Evolutionary conservation across 2,329 filamentous ascomycete species (phyloP).

Genomic region (Chrysoporthe puriensis): DNA sequence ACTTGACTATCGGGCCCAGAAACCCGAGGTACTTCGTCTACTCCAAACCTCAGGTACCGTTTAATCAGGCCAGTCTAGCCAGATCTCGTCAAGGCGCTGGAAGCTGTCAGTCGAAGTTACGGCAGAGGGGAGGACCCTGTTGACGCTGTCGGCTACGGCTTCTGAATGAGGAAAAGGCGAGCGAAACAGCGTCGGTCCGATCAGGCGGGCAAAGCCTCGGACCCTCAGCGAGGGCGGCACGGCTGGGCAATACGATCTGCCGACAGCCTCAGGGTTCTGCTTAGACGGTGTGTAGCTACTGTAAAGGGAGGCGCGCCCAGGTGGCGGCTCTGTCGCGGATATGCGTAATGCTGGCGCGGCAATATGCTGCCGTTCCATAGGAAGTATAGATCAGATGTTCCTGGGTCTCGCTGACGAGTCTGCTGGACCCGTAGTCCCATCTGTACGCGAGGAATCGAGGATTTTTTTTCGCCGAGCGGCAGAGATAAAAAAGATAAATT

Average conservation of each 20-base stretch:
- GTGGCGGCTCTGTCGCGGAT: not conserved
- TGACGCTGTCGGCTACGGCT: not conserved
- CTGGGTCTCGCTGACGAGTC: not conserved
- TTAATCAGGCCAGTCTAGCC: not conserved
- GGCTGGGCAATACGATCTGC: not conserved
- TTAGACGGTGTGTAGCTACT: not conserved
- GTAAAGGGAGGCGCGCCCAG: not conserved
- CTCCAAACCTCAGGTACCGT: not conserved
- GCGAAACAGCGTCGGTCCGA: not conserved
- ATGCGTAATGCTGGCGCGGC: conserved; percentile 1
- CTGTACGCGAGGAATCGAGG: not conserved
- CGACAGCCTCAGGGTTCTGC: not conserved
- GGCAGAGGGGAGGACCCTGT: not conserved
- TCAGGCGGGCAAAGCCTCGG: not conserved
- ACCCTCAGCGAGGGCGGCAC: not conserved
- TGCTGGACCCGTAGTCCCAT: not conserved
- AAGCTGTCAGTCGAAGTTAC: not conserved
- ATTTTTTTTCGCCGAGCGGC: not conserved
- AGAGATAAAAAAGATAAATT: not conserved
- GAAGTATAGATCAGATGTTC: not conserved
- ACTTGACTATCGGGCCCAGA: not conserved
- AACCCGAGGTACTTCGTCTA: not conserved
- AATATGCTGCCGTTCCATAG: not conserved
- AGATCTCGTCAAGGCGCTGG: not conserved
- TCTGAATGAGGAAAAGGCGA: not conserved